A percentile compares a stretch with the other conserved stretches of the same genome.
phyloP scores from a whole-genome alignment of 306 rosid species.

The Trifolium pratense region DNA sequence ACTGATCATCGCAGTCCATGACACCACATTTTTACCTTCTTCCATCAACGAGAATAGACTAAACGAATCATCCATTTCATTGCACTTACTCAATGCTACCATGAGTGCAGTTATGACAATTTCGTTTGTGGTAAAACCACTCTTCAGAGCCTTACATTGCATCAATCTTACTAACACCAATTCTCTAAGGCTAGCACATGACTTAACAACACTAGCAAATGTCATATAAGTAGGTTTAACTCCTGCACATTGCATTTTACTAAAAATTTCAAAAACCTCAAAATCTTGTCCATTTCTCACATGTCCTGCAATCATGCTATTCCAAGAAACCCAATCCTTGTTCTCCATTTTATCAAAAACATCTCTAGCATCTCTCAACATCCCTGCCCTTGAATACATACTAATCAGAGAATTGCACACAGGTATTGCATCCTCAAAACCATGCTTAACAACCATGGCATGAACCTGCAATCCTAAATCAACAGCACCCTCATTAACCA shows the following conservation, averaged over 20 bases:
- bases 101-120: conserved; percentile 66
- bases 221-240: conserved; percentile 56
- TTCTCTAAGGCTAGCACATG: conserved; percentile 61
- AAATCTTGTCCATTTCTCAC: conserved; percentile 59
- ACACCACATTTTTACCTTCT: conserved; percentile 62
- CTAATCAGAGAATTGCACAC: conserved; percentile 72
- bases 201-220: conserved; percentile 66
- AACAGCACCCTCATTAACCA: conserved; percentile 54
- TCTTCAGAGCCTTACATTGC: conserved; percentile 68
- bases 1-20: conserved; percentile 92
- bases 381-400: conserved; percentile 72
- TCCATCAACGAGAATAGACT: conserved; percentile 58
- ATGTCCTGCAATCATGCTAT: conserved; percentile 73
- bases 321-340: conserved; percentile 79
- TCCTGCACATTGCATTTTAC: conserved; percentile 62
- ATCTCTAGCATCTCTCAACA: conserved; percentile 59
- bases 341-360: conserved; percentile 62
- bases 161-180: conserved; percentile 60
- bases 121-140: conserved; percentile 56
- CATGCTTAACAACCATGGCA: conserved; percentile 63
- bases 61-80: conserved; percentile 63
- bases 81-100: conserved; percentile 75
- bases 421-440: conserved; percentile 54
- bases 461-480: conserved; percentile 71
- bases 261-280: conserved; percentile 65